Conservation (phyloP, 805 yeast genomes). For the Cephaloascus albidus region DNA sequence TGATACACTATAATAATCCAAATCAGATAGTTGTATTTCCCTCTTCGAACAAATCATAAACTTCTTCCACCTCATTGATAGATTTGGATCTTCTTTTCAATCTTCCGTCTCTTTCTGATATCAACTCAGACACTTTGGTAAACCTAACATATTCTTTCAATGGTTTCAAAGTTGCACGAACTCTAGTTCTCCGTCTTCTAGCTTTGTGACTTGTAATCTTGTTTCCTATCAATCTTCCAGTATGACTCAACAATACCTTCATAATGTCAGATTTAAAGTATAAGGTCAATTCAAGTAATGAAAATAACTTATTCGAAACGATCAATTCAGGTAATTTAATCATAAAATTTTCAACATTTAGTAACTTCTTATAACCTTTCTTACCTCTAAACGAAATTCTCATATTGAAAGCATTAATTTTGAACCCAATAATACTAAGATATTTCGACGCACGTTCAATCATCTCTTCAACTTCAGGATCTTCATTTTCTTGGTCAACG, state of each 20-base stretch:
- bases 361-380: slow-evolving; percentile 20
- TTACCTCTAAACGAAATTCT: slow-evolving; percentile 23
- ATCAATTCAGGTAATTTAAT: slow-evolving; percentile 22
- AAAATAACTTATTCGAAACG: slow-evolving; percentile 19
- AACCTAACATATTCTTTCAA: not conserved
- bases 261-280: slow-evolving; percentile 19
- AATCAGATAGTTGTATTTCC: too few relatives aligned
- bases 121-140: not conserved
- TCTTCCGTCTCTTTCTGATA: too few relatives aligned
- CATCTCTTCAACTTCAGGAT: slow-evolving; percentile 43
- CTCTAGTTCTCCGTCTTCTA: slow-evolving; percentile 5
- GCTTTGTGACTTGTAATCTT: slow-evolving; percentile 15
- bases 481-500: not conserved
- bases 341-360: slow-evolving; percentile 27
- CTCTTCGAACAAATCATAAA: slow-evolving; percentile 10
- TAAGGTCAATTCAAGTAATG: slow-evolving; percentile 25
- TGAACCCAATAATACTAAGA: slow-evolving; percentile 55
- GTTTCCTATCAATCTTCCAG: slow-evolving; percentile 24
- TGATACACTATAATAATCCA: too few relatives aligned
- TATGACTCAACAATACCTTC: slow-evolving; percentile 21
- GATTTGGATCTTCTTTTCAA: slow-evolving; percentile 10
- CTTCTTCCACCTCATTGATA: slow-evolving; percentile 6
- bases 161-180: slow-evolving; percentile 10
- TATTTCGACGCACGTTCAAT: slow-evolving; percentile 64
- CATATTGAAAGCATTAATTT: slow-evolving; percentile 14